phyloP scores from a whole-genome alignment of 2,329 filamentous ascomycete genomes.

The Sporothrix mexicana region DNA sequence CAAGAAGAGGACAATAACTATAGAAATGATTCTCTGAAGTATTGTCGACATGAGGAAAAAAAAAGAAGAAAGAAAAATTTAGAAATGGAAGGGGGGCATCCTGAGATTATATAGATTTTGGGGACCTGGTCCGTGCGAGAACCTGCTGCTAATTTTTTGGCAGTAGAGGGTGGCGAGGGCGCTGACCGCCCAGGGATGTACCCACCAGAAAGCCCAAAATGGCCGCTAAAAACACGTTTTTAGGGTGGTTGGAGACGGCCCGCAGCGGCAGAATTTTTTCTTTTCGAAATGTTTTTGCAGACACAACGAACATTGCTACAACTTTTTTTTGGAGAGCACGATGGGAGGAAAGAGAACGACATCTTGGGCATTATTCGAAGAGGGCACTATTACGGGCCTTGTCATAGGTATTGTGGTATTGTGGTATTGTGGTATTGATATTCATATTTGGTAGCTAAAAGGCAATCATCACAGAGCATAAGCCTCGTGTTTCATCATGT shows the following conservation, averaged over 20 bases:
- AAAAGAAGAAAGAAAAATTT: conserved; percentile 50
- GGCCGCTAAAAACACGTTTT: not conserved
- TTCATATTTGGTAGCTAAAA: not conserved
- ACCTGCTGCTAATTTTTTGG: conserved; percentile 12
- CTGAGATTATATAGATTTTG: conserved; percentile 51
- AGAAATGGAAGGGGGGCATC: conserved; percentile 43
- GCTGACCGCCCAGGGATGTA: conserved; percentile 12
- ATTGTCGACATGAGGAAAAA: conserved; percentile 67
- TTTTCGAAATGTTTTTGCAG: not conserved
- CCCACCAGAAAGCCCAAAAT: not conserved
- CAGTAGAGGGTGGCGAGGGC: not conserved
- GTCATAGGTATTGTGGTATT: too few species aligned
- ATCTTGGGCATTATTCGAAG: not conserved
- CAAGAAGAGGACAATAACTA: conserved; percentile 94
- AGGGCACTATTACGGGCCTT: not conserved
- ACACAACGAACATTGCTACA: not conserved
- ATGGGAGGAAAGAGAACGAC: not conserved
- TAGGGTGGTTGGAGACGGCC: not conserved
- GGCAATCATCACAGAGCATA: too few species aligned
- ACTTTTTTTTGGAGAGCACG: not conserved
- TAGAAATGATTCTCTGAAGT: conserved; percentile 94
- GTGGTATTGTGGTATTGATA: not conserved
- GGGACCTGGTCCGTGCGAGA: conserved; percentile 31
- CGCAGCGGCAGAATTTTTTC: conserved; percentile 27
- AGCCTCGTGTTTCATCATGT: not conserved